These are phyloP conservation scores for Volvox africanus DNA, from an alignment of 139 green algal genomes.

Conservation along the genomic window DNA sequence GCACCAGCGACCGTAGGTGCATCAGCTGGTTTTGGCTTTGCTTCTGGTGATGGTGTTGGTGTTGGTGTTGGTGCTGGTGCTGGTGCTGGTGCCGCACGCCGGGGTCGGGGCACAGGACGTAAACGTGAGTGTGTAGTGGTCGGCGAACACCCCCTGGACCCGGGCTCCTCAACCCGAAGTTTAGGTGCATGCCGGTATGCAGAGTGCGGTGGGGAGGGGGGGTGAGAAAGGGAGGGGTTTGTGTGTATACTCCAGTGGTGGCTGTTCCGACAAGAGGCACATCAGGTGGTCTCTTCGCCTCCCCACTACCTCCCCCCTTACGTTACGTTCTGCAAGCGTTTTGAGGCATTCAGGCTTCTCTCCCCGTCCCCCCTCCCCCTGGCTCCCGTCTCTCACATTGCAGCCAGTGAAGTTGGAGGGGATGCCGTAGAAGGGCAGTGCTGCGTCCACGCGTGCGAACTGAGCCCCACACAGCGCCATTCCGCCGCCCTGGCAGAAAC, in stretches of 20 bases:
- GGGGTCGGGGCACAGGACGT: background rate
- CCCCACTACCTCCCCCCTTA: background rate
- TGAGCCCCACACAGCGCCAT: conserved; percentile 67
- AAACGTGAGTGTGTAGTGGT: background rate
- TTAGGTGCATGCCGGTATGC: background rate
- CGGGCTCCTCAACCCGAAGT: no score
- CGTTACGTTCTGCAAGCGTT: background rate
- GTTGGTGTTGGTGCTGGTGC: no score
- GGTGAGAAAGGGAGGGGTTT: background rate
- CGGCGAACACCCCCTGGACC: background rate
- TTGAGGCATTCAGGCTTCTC: background rate
- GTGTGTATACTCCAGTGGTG: background rate
- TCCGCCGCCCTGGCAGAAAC: conserved; percentile 83
- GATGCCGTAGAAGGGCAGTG: conserved; percentile 72
- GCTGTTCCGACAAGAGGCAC: background rate
- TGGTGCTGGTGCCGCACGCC: no score
- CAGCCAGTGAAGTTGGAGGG: conserved; percentile 45
- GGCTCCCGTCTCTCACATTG: conserved; percentile 5
- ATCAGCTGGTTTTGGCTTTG: no score
- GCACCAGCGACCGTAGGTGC: no score
- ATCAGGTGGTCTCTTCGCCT: background rate
- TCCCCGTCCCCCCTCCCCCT: no score
- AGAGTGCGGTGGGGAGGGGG: background rate
- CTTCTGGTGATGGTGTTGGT: no score
- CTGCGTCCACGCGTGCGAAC: conserved; percentile 53